These are phyloP conservation scores for Rutstroemia sp. DNA, from an alignment of 2,329 filamentous ascomycete genomes.

Conservation along the genomic window DNA sequence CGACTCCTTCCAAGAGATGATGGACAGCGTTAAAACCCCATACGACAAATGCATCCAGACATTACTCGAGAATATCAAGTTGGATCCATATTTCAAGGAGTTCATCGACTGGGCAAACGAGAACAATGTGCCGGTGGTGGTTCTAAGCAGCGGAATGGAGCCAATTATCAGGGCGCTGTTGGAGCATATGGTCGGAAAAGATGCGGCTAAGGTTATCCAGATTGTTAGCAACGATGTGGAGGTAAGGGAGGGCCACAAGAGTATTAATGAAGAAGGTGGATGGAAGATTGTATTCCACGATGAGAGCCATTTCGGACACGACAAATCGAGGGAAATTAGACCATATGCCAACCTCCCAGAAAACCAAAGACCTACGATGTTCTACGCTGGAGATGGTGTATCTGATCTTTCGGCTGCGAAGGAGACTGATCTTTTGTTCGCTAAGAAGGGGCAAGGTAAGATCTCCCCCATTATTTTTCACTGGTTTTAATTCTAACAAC, in stretches of 20 bases:
- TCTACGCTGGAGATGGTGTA: slow-evolving; percentile 93
- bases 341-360: slow-evolving; percentile 72
- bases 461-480: slow-evolving; percentile 1
- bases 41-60: slow-evolving; percentile 75
- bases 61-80: slow-evolving; percentile 72
- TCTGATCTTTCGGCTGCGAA: slow-evolving; percentile 86
- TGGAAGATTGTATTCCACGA: slow-evolving; percentile 90
- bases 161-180: slow-evolving; percentile 84
- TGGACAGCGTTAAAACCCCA: slow-evolving; percentile 75
- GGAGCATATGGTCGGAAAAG: slow-evolving; percentile 68
- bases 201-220: slow-evolving; percentile 67
- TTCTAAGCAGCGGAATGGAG: slow-evolving; percentile 87
- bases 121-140: slow-evolving; percentile 85
- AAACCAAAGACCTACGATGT: slow-evolving; percentile 66
- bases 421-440: slow-evolving; percentile 89
- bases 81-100: slow-evolving; percentile 81
- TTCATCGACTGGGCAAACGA: slow-evolving; percentile 78
- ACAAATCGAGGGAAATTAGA: slow-evolving; percentile 88
- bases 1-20: slow-evolving; percentile 85
- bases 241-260: slow-evolving; percentile 53
- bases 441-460: slow-evolving; percentile 79
- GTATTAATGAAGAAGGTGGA: slow-evolving; percentile 69
- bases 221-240: slow-evolving; percentile 84
- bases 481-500: neutral
- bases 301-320: slow-evolving; percentile 83